Conservation (phyloP, 208 protist genomes). For the Tritrichomonas foetus region DNA sequence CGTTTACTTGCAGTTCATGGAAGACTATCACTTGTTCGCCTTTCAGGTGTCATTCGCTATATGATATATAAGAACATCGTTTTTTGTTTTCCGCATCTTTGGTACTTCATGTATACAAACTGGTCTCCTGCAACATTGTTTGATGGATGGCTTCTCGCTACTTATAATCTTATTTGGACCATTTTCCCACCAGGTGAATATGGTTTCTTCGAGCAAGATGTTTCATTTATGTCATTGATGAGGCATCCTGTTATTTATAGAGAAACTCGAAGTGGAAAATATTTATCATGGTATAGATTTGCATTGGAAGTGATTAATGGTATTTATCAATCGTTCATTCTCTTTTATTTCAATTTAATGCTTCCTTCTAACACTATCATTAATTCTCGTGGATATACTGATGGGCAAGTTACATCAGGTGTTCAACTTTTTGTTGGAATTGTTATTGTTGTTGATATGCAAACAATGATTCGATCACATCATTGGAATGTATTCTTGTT, state of each 20-base stretch:
- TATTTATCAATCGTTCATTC: background rate
- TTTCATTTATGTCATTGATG: slow-evolving; percentile 11
- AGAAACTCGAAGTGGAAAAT: background rate
- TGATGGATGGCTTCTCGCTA: slow-evolving; percentile 43
- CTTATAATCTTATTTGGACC: slow-evolving; percentile 48
- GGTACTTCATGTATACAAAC: slow-evolving; percentile 25
- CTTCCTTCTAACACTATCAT: background rate
- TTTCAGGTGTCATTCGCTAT: slow-evolving; percentile 36
- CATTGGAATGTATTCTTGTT: slow-evolving; percentile 38
- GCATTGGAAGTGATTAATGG: background rate
- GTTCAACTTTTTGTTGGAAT: background rate
- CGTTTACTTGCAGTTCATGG: slow-evolving; percentile 70
- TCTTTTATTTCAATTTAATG: background rate
- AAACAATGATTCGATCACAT: background rate
- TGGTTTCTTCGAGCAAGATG: slow-evolving; percentile 46
- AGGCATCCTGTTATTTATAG: slow-evolving; percentile 43
- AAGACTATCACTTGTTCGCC: slow-evolving; percentile 65
- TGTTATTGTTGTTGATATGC: slow-evolving; percentile 30
- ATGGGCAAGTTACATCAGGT: background rate
- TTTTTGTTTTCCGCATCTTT: slow-evolving; percentile 32
- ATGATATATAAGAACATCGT: slow-evolving; percentile 47
- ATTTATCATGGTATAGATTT: background rate
- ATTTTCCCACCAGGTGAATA: slow-evolving; percentile 17
- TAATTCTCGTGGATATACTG: background rate
- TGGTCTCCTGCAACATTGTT: slow-evolving; percentile 40